Evolutionary conservation across 768 basidiomycete genomes (phyloP), one percentile per base, ranked within the genome.

Genomic region (Pleurotus tuoliensis): DNA sequence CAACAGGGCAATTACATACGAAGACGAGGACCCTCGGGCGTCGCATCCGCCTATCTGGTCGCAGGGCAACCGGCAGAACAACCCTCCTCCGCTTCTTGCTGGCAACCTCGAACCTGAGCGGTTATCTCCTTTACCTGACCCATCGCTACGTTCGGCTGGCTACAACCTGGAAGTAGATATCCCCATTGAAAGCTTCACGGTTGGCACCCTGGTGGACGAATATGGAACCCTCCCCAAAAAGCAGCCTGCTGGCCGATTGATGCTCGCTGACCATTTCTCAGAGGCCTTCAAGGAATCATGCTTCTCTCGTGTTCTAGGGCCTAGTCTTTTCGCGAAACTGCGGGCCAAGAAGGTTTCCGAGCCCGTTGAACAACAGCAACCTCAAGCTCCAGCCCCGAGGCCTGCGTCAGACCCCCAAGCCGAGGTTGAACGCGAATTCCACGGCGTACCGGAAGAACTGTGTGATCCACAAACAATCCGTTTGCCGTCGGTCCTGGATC

Each of bases 391-490:
- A 30, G 30, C 55, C 47, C 47, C 27, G 16, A 34, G 30, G 30
- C 30, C 30, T 34, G 30, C 30, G 30, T 34, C 30, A 34, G 30
- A 9, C 8, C 30, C 30, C 8, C 30, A 11, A 34, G 30, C 30
- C 30, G 30, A 34, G 30, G 39, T 41, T 6, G 39, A 38, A n/a
- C 44, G 24, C 15, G 57, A 61, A 41, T 48, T 66, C 47, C 66
- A 60, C 13, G 63, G 34, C 46, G 61, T 72, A 16, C 81, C 82
- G 8, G 62, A 67, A 37, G 76, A 77, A 34, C 59, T 84, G 13
- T 69, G 73, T 49, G 76, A 77, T 50, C 57, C 63, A 38, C 72
- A 74, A 57, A 85, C 84, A 13, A 65, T 86, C 25, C 64, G 64
- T 39, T 66, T 80, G 41, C 77, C 79, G 5, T 59, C 67, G 4